These are phyloP conservation scores for Leccinum boreale DNA, from an alignment of 768 basidiomycete genomes.

Conservation along the genomic window DNA sequence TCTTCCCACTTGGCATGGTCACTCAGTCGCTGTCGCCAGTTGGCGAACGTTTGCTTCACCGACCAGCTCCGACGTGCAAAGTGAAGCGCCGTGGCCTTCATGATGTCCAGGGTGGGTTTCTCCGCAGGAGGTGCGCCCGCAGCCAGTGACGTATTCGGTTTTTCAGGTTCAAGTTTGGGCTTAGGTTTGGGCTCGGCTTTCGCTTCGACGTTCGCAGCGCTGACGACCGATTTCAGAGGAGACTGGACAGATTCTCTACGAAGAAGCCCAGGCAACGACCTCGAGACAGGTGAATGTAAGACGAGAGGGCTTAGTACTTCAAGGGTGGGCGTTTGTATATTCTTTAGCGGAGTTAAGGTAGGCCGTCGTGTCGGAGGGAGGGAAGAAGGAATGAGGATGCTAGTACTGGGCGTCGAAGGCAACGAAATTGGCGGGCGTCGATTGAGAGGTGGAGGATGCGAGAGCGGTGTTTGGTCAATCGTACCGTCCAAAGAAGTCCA, in stretches of 20 bases:
- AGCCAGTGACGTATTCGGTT: slow-evolving; percentile 1
- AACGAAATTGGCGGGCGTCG: slow-evolving; percentile 32
- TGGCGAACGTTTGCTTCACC: slow-evolving; percentile 41
- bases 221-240: slow-evolving; percentile 21
- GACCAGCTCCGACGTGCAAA: slow-evolving; percentile 41
- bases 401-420: slow-evolving; percentile 31
- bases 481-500: slow-evolving; percentile 3
- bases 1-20: slow-evolving; percentile 57
- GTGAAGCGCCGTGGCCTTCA: slow-evolving; percentile 39
- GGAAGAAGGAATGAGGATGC: slow-evolving; percentile 15
- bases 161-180: slow-evolving; percentile 2
- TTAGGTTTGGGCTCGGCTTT: slow-evolving; percentile 5
- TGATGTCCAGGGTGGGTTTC: slow-evolving; percentile 21
- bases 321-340: slow-evolving; percentile 24
- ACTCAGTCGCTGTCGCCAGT: slow-evolving; percentile 45
- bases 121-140: neutral
- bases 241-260: slow-evolving; percentile 26
- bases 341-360: slow-evolving; percentile 19
- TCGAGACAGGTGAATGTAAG: slow-evolving; percentile 25
- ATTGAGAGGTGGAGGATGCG: slow-evolving; percentile 28
- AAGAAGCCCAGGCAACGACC: slow-evolving; percentile 9
- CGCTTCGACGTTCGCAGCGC: slow-evolving; percentile 9
- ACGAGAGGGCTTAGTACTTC: slow-evolving; percentile 31
- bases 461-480: slow-evolving; percentile 10
- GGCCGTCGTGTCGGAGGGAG: slow-evolving; percentile 15